Conservation (phyloP, 2,329 filamentous ascomycete species). For the Elsinoe batatas region DNA sequence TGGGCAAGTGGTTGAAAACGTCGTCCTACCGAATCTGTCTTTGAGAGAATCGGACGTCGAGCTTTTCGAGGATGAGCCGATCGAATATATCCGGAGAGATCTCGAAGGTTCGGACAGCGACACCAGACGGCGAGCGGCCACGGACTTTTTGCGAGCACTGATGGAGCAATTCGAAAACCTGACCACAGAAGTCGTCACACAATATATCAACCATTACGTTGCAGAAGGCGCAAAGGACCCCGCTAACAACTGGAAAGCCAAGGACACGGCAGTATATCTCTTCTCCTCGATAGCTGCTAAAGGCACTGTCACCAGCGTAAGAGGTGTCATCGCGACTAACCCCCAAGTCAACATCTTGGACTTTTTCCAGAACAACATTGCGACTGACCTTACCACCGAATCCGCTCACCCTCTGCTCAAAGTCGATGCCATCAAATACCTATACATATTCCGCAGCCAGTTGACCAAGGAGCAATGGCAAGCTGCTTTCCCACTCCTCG, state of each 20-base stretch:
- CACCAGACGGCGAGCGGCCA: slow-evolving; percentile 81
- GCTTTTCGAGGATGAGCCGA: slow-evolving; percentile 95
- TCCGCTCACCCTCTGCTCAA: slow-evolving; percentile 75
- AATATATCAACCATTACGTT: slow-evolving; percentile 80
- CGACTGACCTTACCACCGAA: slow-evolving; percentile 69
- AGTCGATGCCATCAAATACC: slow-evolving; percentile 95
- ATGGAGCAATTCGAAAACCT: slow-evolving; percentile 78
- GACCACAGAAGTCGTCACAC: slow-evolving; percentile 78
- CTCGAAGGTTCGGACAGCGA: slow-evolving; percentile 94
- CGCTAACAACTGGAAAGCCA: slow-evolving; percentile 78
- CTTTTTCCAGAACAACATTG: slow-evolving; percentile 90
- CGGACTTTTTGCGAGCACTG: slow-evolving; percentile 83
- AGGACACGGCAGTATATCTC: slow-evolving; percentile 95
- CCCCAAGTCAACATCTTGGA: slow-evolving; percentile 66
- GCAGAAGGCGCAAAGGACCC: slow-evolving; percentile 59
- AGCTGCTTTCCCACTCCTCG: slow-evolving; percentile 75
- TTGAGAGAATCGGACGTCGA: slow-evolving; percentile 90
- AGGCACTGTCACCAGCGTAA: slow-evolving; percentile 72
- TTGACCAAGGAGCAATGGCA: slow-evolving; percentile 88
- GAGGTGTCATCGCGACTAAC: slow-evolving; percentile 88
- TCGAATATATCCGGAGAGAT: slow-evolving; percentile 93
- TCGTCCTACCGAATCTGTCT: slow-evolving; percentile 85
- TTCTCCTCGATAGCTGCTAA: slow-evolving; percentile 92
- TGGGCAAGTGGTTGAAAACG: slow-evolving; percentile 85
- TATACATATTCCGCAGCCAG: slow-evolving; percentile 94